Evolutionary conservation across 2,329 filamentous ascomycete genomes (phyloP), one percentile per base, ranked within the genome.

Genomic region (Bipolaris oryzae): DNA sequence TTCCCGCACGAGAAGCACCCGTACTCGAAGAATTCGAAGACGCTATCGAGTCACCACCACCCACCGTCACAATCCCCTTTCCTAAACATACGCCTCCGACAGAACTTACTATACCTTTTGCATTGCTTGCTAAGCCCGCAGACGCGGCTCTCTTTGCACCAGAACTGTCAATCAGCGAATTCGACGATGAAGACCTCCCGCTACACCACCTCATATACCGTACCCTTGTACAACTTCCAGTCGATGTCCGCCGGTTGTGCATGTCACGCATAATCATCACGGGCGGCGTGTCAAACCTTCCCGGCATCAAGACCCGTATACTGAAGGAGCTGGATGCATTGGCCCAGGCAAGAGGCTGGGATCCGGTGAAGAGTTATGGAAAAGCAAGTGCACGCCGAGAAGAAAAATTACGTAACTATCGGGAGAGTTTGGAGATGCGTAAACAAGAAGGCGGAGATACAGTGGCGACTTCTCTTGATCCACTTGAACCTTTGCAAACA

Each of bases 201-300:
- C 70, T 98, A 1, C 91, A 90, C 49, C 73, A 87, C 11, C 82
- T 98, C 7, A 81, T 96, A 2, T 96, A 96, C 76, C 84, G 85
- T 50, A 84, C 87, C 35, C 83, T 99, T 1, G 81, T 96, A 1
- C 82, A 86, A 7, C 81, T 97, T 1, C 90, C 92, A 0, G 79
- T 94, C 3, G 95, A 99, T 74, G 87, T 93, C 3, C 87, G 95
- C 21, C 88, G 90, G 1, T 78, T 89, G 4, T 97, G 94, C 75
- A 95, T 97, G 87, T 88, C 92, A 1, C 89, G 94, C 37, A 90
- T 98, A 43, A 81, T 96, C 15, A 90, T 99, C 69, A 89, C 89
- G 0, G 95, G 95, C 31, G 92, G 92, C 2, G 89, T 89, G 45
- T 87, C 92, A 5, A 84, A 84, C 23, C 87, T 97, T 7, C 84